Base-by-base conservation (phyloP, 108 stramenopile species). In the Schizochytrium sp. region DNA sequence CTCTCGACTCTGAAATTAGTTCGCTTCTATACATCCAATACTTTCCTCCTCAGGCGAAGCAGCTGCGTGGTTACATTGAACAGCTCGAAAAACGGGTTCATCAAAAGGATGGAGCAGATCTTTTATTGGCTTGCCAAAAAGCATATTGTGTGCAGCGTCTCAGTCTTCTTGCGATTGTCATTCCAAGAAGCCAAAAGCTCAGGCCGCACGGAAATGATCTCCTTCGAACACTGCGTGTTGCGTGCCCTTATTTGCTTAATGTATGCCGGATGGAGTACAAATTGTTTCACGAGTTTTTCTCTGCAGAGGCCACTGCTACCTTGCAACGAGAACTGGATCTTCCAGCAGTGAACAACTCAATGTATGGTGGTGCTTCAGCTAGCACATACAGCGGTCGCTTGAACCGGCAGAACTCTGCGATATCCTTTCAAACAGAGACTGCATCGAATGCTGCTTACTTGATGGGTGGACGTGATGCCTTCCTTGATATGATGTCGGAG, bases 231-330 rank as follows among this genome's bases (percentile, higher is more conserved):
- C 50, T 83, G 10, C 76, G 76, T n/a, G 76, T 40, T 5, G 76
- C 76, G 10, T 83, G 76, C 47, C 76, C 76, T 47, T 83, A 83
- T 40, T 40, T 83, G 53, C 76, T 83, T 10, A 50, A 50, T 53
- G 76, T 83, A 40, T 83, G 76, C 76, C 47, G 53, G 5, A 83
- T 55, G 50, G 76, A 83, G 53, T 83, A 38, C 76, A 7, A 42
- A 5, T 53, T 83, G 5, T 83, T 83, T 42, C 76, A 83, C 76
- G 76, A 83, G 76, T 83, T 83, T 53, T 83, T 83, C 47, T 83
- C 76, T 2, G 47, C 47, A 8, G 76, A 83, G n/a, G 47, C 76
- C 50, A 55, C 53, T 5, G 76, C 3, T 8, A 55, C 47, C n/a
- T 10, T 83, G 53, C 47, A 55, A 3, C 45, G 28, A 55, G 76